Percentiles rank a stretch among this genome's conserved stretches.
Conservation (phyloP, 768 basidiomycete genomes). For the Boletellus ananas region DNA sequence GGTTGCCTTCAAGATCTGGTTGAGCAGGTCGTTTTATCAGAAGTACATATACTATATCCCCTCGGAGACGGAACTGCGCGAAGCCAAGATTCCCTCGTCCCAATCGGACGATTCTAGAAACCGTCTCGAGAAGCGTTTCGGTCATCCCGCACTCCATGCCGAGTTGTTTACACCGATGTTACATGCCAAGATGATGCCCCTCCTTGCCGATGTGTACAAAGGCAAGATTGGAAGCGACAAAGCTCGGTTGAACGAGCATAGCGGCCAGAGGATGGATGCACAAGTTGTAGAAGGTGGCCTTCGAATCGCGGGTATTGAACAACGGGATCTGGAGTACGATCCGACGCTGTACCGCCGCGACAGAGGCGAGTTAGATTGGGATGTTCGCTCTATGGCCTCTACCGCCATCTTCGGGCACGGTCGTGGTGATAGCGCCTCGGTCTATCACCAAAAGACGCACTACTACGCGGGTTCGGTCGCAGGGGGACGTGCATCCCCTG, state of each 20-base stretch:
- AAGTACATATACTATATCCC: slow-evolving; percentile 85
- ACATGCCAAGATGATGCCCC: slow-evolving; percentile 79
- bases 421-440: slow-evolving; percentile 34
- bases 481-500: slow-evolving; percentile 36
- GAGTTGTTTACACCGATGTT: slow-evolving; percentile 89
- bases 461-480: slow-evolving; percentile 36
- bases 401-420: slow-evolving; percentile 46
- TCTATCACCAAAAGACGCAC: slow-evolving; percentile 40
- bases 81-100: slow-evolving; percentile 74
- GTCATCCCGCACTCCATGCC: slow-evolving; percentile 85
- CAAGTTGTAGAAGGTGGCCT: slow-evolving; percentile 74
- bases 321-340: slow-evolving; percentile 80
- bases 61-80: slow-evolving; percentile 67
- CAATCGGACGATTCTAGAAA: slow-evolving; percentile 68
- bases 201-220: slow-evolving; percentile 70
- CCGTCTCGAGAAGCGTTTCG: slow-evolving; percentile 86
- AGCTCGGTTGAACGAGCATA: slow-evolving; percentile 72
- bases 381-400: slow-evolving; percentile 69
- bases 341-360: slow-evolving; percentile 75
- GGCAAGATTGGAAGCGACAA: slow-evolving; percentile 65
- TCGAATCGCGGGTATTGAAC: slow-evolving; percentile 77
- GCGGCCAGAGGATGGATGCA: slow-evolving; percentile 72
- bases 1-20: slow-evolving; percentile 78
- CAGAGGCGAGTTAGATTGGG: slow-evolving; percentile 86
- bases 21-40: slow-evolving; percentile 61